These are phyloP conservation scores for Neurospora tetraspora DNA, from an alignment of 495 filamentous ascomycete genomes.

Conservation along the genomic window DNA sequence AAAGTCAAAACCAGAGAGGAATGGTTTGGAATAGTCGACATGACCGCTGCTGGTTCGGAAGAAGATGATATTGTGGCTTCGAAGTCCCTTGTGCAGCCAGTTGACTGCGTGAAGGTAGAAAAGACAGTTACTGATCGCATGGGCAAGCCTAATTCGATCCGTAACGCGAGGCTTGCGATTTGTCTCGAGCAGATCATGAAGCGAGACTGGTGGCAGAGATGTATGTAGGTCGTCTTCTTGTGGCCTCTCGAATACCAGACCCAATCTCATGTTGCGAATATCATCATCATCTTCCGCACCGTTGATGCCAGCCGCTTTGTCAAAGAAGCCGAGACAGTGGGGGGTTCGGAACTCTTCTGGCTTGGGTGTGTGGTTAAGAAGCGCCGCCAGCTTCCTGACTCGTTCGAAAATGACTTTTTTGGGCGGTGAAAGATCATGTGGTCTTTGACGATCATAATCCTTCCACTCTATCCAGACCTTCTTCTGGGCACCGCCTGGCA, in stretches of 20 bases:
- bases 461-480: constrained; percentile 40
- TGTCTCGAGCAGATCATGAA: constrained; percentile 20
- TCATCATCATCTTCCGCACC: constrained; percentile 22
- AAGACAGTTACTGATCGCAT: constrained; percentile 29
- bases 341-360: constrained; percentile 33
- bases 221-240: constrained; percentile 16
- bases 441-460: constrained; percentile 29
- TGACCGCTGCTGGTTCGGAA: constrained; percentile 21
- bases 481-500: constrained; percentile 15
- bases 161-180: constrained; percentile 23
- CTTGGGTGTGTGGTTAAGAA: constrained; percentile 32
- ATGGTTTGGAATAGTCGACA: constrained; percentile 28
- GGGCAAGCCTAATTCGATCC: constrained; percentile 26
- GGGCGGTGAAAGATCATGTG: constrained; percentile 20
- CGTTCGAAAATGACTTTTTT: constrained; percentile 27
- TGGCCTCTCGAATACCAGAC: constrained; percentile 29
- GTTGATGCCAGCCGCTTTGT: constrained; percentile 16
- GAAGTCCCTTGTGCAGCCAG: constrained; percentile 53
- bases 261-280: constrained; percentile 24
- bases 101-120: constrained; percentile 44
- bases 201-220: constrained; percentile 24
- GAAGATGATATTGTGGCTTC: constrained; percentile 48
- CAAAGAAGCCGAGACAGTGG: constrained; percentile 36
- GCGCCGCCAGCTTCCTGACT: constrained; percentile 28
- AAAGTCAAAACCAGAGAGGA: constrained; percentile 46